A percentile compares a stretch with the other conserved stretches of the same genome.
Conservation (phyloP, 2,329 filamentous ascomycete species). For the Phaeoacremonium minimum region DNA sequence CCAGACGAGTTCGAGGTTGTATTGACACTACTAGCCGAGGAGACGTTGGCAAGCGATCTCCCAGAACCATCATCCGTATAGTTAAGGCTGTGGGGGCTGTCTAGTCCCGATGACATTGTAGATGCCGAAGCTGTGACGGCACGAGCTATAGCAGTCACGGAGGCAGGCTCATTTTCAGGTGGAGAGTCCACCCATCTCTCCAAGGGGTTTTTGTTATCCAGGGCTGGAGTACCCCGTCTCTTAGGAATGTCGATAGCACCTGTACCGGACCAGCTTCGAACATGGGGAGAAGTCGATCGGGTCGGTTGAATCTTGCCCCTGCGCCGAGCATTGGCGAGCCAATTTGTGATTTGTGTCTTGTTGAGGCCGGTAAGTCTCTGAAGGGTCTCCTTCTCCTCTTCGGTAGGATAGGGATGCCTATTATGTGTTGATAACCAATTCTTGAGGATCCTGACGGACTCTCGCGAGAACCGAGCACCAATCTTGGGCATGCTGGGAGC, state of each 20-base stretch:
- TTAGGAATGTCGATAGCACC: conserved; percentile 71
- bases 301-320: conserved; percentile 72
- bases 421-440: conserved; percentile 79
- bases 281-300: conserved; percentile 65
- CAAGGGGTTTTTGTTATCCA: conserved; percentile 51
- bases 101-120: conserved; percentile 47
- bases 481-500: conserved; percentile 49
- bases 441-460: conserved; percentile 76
- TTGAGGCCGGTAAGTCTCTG: conserved; percentile 76
- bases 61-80: conserved; percentile 59
- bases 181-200: conserved; percentile 58
- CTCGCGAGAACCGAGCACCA: conserved; percentile 72
- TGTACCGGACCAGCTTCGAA: conserved; percentile 53
- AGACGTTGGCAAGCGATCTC: conserved; percentile 53
- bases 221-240: conserved; percentile 49
- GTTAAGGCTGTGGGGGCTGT: conserved; percentile 53
- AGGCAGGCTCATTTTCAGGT: conserved; percentile 56
- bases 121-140: conserved; percentile 52
- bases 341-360: conserved; percentile 82
- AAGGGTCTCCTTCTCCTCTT: conserved; percentile 78
- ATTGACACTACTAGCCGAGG: conserved; percentile 55
- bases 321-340: conserved; percentile 85
- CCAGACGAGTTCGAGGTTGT: conserved; percentile 57
- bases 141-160: conserved; percentile 53
- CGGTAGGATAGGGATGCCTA: conserved; percentile 81